Evolutionary conservation across 164 flowering plant species (phyloP).

Genomic region (Buxus sempervirens): DNA sequence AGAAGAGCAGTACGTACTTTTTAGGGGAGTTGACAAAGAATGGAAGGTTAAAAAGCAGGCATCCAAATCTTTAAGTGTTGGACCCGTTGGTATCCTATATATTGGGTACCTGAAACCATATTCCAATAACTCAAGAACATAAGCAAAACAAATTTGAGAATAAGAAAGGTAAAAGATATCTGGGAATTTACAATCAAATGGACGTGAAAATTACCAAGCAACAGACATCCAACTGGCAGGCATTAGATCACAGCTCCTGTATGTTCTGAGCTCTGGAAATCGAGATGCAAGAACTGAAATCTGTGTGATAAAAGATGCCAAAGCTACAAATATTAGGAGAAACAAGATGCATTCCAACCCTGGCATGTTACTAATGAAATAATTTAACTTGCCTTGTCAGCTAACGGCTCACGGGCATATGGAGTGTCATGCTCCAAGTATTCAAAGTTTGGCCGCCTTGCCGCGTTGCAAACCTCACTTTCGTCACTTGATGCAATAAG

Average conservation of each 20-base stretch:
- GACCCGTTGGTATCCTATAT: constrained; percentile 78
- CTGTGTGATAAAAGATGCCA: constrained; percentile 28
- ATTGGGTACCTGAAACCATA: constrained; percentile 71
- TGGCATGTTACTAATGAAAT: not conserved
- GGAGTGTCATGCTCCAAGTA: constrained; percentile 61
- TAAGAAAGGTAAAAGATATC: too few species aligned
- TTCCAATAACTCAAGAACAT: constrained; percentile 4
- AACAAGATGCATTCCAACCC: not conserved
- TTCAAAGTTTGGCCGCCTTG: constrained; percentile 42
- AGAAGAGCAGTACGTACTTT: constrained; percentile 39
- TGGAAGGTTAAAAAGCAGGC: constrained; percentile 74
- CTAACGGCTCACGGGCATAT: constrained; percentile 49
- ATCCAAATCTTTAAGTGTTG: constrained; percentile 55
- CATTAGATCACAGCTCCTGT: constrained; percentile 63
- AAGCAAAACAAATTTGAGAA: not conserved
- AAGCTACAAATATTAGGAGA: constrained; percentile 11
- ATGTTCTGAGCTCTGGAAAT: constrained; percentile 49
- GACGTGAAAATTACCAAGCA: constrained; percentile 49
- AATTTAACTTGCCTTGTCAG: constrained; percentile 54
- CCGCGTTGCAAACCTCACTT: constrained; percentile 31
- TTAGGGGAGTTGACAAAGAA: constrained; percentile 47
- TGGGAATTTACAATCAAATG: not conserved
- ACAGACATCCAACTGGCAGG: constrained; percentile 79
- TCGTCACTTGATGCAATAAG: constrained; percentile 37
- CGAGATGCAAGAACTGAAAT: constrained; percentile 43